A percentile compares a stretch with the other conserved stretches of the same genome.
Evolutionary conservation across 202 grass and related monocot species (phyloP).

Genomic region (Panicum hallii): DNA sequence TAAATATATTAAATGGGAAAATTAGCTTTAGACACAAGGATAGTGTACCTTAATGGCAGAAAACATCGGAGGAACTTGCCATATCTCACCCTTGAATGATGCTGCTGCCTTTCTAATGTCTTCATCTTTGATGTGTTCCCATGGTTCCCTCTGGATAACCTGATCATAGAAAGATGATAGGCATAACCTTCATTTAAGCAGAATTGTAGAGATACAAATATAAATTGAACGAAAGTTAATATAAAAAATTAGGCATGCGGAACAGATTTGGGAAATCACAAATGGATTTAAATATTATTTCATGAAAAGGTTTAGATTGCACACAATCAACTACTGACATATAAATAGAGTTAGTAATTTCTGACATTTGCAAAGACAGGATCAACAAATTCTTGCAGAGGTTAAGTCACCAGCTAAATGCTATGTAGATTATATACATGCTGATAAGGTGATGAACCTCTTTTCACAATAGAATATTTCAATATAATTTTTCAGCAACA

Average conservation of each 20-base stretch:
- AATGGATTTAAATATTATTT: conserved; percentile 12
- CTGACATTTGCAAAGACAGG: neutral
- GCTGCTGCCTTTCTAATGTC: conserved; percentile 78
- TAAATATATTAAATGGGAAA: neutral
- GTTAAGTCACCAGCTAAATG: neutral
- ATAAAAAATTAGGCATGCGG: neutral
- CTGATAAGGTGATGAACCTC: neutral
- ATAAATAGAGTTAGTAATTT: conserved; percentile 17
- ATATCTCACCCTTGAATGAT: conserved; percentile 92
- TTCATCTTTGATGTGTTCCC: conserved; percentile 95
- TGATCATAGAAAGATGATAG: conserved; percentile 45
- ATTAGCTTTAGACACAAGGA: conserved; percentile 24
- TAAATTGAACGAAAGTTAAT: neutral
- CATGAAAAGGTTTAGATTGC: neutral
- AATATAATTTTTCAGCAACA: neutral
- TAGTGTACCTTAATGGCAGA: conserved; percentile 90
- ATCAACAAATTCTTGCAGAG: conserved; percentile 13
- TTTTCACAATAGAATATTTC: neutral
- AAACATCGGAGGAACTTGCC: conserved; percentile 99
- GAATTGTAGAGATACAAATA: conserved; percentile 8
- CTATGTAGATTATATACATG: neutral
- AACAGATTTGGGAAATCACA: conserved; percentile 4
- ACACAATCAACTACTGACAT: neutral
- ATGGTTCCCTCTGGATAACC: conserved; percentile 94
- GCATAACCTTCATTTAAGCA: conserved; percentile 44